Evolutionary conservation across 768 basidiomycete species (phyloP), one percentile per base, ranked within the genome.

Genomic region (Trametes sanguinea): DNA sequence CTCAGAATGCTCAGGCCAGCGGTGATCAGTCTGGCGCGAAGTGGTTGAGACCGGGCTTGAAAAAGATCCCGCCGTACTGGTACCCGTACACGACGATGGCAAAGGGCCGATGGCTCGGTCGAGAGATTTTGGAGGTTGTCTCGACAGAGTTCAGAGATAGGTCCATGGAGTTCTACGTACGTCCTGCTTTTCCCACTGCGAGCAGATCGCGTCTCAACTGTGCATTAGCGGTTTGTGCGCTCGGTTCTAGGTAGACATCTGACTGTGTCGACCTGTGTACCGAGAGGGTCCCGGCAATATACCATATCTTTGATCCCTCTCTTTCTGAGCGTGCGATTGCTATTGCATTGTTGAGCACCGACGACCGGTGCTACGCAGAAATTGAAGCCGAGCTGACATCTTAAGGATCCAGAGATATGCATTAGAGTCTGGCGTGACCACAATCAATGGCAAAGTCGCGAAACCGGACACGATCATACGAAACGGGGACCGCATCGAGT

Each of bases 131-230:
- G 27, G 95, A 98, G 74, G 88, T 97, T 42, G 88, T 98, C 14
- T 93, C 91, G 0, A 95, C 94, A 0, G 95, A 98, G 73, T 98
- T 96, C 71, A 80, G 95, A 55, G 95, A 97, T 78, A 82, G 95
- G 51, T 92, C 89, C 13, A 88, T 95, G 81, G 95, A 98, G 68
- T 98, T 95, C 73, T 97, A 98, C 81, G 94, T 95, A 75, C 71
- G 93, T 83, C 42, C 27, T 58, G 35, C 39, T 50, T 11, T 5
- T 39, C 29, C 9, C 7, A 29, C 17, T 16, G 4, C 37, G 14
- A 40, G 17, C 17, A 44, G 60, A 16, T 40, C 51, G 43, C 55
- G 50, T 54, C 37, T 42, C 56, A 44, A 51, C 51, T 42, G 40
- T 16, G 17, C 45, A 56, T 46, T n/a, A 53, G 50, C 53, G 47